Evolutionary conservation across 2,329 filamentous ascomycete species (phyloP).

Genomic region (Geosmithia morbida): DNA sequence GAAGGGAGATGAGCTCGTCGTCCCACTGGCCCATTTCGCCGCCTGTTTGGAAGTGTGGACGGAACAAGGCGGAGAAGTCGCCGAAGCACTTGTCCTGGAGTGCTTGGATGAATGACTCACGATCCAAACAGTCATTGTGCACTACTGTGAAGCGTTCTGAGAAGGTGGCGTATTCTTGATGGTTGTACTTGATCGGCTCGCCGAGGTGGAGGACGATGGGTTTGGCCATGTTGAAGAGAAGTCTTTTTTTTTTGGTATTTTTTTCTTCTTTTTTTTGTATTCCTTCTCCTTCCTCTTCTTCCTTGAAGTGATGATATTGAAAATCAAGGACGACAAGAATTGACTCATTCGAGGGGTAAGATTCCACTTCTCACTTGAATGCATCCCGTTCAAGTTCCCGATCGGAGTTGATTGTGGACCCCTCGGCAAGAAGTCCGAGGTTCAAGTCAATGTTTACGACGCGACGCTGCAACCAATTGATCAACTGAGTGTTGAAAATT

Average conservation of each 20-base stretch:
- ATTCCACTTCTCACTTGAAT: no score
- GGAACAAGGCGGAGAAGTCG: constrained; percentile 26
- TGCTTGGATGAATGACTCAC: constrained; percentile 22
- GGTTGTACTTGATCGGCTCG: constrained; percentile 31
- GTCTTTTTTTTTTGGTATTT: not conserved
- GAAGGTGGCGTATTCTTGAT: constrained; percentile 24
- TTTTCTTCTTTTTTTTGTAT: no score
- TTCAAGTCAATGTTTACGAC: not conserved
- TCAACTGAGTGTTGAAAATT: not conserved
- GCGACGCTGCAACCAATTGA: not conserved
- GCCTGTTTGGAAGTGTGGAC: constrained; percentile 47
- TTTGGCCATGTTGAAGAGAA: constrained; percentile 5
- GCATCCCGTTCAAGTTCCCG: no score
- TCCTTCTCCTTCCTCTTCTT: no score
- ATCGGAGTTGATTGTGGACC: not conserved
- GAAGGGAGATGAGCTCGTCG: constrained; percentile 33
- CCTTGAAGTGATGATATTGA: no score
- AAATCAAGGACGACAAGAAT: no score
- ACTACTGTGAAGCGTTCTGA: constrained; percentile 23
- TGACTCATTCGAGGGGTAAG: no score
- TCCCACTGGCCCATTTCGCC: constrained; percentile 51
- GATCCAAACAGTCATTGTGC: constrained; percentile 17
- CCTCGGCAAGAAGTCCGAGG: not conserved
- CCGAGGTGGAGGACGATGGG: constrained; percentile 26
- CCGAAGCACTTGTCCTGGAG: constrained; percentile 19